Conservation (phyloP, 345 rosid genomes). For the Gossypium anomalum region DNA sequence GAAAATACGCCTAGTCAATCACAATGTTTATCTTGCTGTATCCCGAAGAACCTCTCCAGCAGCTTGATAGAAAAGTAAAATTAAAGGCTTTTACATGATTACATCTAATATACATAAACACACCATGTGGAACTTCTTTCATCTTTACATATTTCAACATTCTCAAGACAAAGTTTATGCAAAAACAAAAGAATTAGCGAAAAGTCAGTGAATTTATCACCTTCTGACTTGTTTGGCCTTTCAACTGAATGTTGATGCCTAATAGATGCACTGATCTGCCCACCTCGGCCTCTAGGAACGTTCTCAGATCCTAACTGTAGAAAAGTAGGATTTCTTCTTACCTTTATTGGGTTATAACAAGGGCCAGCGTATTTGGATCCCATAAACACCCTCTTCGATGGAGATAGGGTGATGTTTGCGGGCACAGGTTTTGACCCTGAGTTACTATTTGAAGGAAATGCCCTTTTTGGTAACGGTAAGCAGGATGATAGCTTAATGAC, state of each 20-base stretch:
- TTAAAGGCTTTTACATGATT: neutral
- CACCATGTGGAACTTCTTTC: neutral
- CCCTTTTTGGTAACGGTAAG: conserved; percentile 6
- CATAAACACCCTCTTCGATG: conserved; percentile 13
- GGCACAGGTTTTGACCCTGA: conserved; percentile 5
- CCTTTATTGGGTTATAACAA: conserved; percentile 16
- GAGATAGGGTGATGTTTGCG: neutral
- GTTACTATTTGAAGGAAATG: neutral
- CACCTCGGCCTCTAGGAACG: conserved; percentile 15
- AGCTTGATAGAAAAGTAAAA: neutral
- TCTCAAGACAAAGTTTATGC: neutral
- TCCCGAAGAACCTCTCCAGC: neutral
- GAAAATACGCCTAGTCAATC: neutral
- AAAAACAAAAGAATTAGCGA: conserved; percentile 1
- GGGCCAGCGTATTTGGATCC: conserved; percentile 13
- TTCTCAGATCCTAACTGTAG: conserved; percentile 13
- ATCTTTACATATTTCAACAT: neutral
- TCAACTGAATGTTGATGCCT: conserved; percentile 4
- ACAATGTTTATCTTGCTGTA: neutral
- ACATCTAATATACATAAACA: neutral
- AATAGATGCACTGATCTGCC: conserved; percentile 1
- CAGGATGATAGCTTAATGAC: conserved; percentile 32
- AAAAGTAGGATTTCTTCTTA: conserved; percentile 15
- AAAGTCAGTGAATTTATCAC: conserved; percentile 15
- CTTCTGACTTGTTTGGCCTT: conserved; percentile 21